Evolutionary conservation across 208 protist genomes (phyloP).

Genomic region (Trichomonas gallinae): DNA sequence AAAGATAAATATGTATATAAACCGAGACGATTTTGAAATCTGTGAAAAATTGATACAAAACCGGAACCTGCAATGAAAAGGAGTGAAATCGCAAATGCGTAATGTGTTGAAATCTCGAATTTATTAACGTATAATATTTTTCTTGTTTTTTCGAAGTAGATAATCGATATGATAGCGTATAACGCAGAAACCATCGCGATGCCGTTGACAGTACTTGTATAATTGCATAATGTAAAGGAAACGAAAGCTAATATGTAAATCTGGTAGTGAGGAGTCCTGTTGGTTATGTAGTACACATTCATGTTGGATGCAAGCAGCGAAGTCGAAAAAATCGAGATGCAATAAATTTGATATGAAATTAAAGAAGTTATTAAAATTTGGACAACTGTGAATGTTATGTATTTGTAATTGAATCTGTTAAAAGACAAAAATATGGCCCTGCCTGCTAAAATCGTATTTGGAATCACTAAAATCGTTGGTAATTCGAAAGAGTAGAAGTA

Average conservation of each 20-base stretch:
- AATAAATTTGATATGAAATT: background rate
- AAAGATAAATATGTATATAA: background rate
- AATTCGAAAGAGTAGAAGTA: too few relatives aligned
- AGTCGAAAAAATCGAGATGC: background rate
- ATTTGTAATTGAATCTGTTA: background rate
- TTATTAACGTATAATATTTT: background rate
- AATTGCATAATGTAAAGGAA: background rate
- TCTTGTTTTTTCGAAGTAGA: background rate
- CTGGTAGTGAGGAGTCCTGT: background rate
- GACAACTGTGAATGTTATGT: background rate
- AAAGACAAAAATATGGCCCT: background rate
- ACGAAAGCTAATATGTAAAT: background rate
- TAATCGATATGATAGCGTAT: background rate
- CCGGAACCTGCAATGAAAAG: background rate
- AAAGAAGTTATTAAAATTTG: background rate
- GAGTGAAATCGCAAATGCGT: background rate
- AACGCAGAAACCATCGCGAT: background rate
- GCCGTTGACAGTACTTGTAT: background rate
- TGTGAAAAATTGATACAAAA: background rate
- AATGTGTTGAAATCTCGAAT: background rate
- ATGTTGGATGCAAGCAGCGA: background rate
- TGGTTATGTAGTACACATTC: background rate
- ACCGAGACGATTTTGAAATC: background rate
- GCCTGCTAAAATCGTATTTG: too few relatives aligned
- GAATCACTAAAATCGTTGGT: too few relatives aligned